These are phyloP conservation scores for Spiromastix sp. DNA, from an alignment of 2,329 filamentous ascomycete genomes.

Conservation along the genomic window DNA sequence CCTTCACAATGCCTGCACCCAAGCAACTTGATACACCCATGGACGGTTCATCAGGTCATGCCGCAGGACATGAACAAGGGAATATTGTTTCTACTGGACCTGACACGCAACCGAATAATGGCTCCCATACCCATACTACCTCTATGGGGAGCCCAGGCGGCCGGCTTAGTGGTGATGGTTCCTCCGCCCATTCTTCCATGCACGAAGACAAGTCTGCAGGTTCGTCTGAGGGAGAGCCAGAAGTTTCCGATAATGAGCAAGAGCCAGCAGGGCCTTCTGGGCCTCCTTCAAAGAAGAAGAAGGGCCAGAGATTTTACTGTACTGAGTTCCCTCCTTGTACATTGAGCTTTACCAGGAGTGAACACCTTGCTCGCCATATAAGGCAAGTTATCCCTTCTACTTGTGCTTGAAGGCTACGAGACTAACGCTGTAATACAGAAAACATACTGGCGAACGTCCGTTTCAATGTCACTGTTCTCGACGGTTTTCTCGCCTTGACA, in stretches of 20 bases:
- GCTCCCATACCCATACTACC: not conserved
- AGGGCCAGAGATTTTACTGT: conserved; percentile 92
- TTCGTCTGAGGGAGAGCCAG: conserved; percentile 58
- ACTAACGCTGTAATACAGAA: conserved; percentile 51
- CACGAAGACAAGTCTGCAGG: conserved; percentile 63
- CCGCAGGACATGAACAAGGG: conserved; percentile 2
- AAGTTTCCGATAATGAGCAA: conserved; percentile 53
- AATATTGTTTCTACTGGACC: not conserved
- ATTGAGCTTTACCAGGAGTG: conserved; percentile 88
- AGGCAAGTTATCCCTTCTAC: conserved; percentile 51
- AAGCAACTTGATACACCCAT: not conserved
- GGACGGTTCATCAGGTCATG: not conserved
- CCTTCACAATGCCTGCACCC: conserved; percentile 13
- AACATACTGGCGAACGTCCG: conserved; percentile 93
- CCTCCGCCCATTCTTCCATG: conserved; percentile 7
- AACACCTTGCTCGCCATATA: conserved; percentile 90
- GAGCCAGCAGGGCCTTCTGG: conserved; percentile 49
- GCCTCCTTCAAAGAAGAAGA: conserved; percentile 86
- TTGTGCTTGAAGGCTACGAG: not conserved
- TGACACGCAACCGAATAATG: not conserved
- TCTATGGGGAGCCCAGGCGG: conserved; percentile 1
- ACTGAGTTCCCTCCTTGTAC: conserved; percentile 90
- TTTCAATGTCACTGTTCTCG: conserved; percentile 94
- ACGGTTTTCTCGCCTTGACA: conserved; percentile 87
- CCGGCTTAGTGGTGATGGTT: conserved; percentile 4